A percentile compares a stretch with the other conserved stretches of the same genome.
Evolutionary conservation across 106 monocot species (phyloP).

Genomic region (Acorus calamus): DNA sequence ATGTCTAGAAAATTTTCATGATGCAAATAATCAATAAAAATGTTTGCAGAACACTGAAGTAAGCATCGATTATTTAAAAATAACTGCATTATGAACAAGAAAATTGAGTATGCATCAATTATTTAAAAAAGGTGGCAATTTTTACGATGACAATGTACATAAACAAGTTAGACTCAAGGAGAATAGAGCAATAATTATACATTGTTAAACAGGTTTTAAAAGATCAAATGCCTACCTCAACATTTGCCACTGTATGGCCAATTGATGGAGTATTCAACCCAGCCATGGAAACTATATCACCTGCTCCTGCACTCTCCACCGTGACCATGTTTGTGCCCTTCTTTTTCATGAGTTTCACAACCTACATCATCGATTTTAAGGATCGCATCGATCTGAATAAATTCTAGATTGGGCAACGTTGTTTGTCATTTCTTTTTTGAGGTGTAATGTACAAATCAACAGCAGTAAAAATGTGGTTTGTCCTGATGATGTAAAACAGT

Average conservation of each 20-base stretch:
- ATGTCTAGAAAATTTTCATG: too few relatives aligned
- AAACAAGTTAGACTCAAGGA: neutral
- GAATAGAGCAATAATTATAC: neutral
- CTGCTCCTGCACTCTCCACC: slow-evolving; percentile 82
- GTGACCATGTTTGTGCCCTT: slow-evolving; percentile 74
- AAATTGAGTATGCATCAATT: too few relatives aligned
- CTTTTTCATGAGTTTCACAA: slow-evolving; percentile 96
- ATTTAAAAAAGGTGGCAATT: too few relatives aligned
- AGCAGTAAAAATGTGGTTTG: neutral
- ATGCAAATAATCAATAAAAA: too few relatives aligned
- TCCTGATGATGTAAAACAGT: slow-evolving; percentile 1
- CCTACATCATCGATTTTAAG: slow-evolving; percentile 22
- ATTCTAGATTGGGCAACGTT: too few relatives aligned
- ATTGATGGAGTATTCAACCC: slow-evolving; percentile 81
- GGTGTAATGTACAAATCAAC: too few relatives aligned
- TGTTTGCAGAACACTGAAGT: too few relatives aligned
- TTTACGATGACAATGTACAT: too few relatives aligned
- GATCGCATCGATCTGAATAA: neutral
- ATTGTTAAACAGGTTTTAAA: neutral
- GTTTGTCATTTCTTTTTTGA: too few relatives aligned
- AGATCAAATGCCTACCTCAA: slow-evolving; percentile 35
- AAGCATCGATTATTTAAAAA: too few relatives aligned
- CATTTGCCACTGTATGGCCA: slow-evolving; percentile 89
- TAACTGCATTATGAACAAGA: too few relatives aligned
- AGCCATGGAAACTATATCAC: slow-evolving; percentile 91